Conservation (phyloP, 106 monocot species). For the Dactylorhiza incarnata region DNA sequence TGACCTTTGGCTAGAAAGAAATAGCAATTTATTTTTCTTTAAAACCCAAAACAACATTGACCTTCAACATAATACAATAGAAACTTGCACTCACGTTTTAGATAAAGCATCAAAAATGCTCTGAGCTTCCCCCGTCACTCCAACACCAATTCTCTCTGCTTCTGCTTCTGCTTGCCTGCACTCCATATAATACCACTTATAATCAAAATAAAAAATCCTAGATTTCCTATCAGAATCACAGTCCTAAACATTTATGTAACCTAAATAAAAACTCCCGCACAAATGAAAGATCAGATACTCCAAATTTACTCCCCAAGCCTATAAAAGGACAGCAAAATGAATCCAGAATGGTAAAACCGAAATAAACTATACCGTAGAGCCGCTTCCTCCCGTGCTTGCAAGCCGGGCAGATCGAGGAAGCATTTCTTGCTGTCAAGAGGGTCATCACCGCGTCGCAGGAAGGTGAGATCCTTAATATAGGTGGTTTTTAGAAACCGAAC, state of each 20-base stretch:
- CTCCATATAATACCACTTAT: neutral
- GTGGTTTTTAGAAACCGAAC: constrained; percentile 64
- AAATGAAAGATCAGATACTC: neutral
- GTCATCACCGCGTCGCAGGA: constrained; percentile 45
- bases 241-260: neutral
- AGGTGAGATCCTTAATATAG: constrained; percentile 59
- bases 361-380: constrained; percentile 43
- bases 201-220: neutral
- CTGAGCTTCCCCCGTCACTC: constrained; percentile 82
- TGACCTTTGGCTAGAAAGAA: neutral
- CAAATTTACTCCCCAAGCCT: neutral
- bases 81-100: constrained; percentile 62
- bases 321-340: neutral
- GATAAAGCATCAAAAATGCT: constrained; percentile 88
- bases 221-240: neutral
- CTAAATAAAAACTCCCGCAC: neutral
- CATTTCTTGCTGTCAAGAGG: constrained; percentile 67
- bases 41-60: neutral
- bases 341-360: neutral
- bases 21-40: neutral
- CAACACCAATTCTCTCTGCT: constrained; percentile 83
- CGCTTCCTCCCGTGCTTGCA: constrained; percentile 74
- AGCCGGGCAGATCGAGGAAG: constrained; percentile 45
- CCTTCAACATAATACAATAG: neutral
- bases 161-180: constrained; percentile 87